These are phyloP conservation scores for Mycena rosella DNA, from an alignment of 768 basidiomycete genomes.

Conservation along the genomic window DNA sequence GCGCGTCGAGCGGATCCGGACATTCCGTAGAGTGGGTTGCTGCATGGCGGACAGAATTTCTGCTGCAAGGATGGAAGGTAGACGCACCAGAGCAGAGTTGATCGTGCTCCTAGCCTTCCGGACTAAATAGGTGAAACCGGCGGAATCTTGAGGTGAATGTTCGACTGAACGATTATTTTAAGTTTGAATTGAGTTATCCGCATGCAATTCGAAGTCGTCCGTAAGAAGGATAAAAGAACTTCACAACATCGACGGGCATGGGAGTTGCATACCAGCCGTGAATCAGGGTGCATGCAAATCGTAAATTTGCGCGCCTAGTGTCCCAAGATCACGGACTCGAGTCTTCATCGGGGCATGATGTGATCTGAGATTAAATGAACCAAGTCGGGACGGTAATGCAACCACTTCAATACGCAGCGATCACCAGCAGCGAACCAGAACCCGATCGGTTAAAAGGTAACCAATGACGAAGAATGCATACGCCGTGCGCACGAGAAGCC, in stretches of 20 bases:
- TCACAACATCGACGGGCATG: constrained; percentile 35
- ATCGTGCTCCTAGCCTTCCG: constrained; percentile 6
- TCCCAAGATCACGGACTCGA: constrained; percentile 24
- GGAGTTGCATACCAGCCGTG: constrained; percentile 34
- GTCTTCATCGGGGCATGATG: constrained; percentile 17
- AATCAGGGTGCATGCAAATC: constrained; percentile 31
- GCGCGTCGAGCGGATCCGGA: constrained; percentile 81
- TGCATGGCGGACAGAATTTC: constrained; percentile 63
- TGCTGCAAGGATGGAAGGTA: constrained; percentile 35
- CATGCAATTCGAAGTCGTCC: constrained; percentile 54
- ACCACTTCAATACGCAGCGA: constrained; percentile 26
- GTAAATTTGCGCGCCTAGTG: constrained; percentile 25
- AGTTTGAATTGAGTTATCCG: constrained; percentile 73
- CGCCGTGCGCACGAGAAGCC: constrained; percentile 25
- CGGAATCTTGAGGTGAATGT: constrained; percentile 45
- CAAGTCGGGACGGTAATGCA: constrained; percentile 20
- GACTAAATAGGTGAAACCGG: constrained; percentile 33
- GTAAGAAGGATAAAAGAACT: constrained; percentile 51
- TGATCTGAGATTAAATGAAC: constrained; percentile 31
- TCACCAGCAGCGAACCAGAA: constrained; percentile 30
- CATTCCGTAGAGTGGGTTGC: constrained; percentile 78
- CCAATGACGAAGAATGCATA: constrained; percentile 34
- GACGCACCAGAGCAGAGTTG: constrained; percentile 26
- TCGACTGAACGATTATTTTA: constrained; percentile 63
- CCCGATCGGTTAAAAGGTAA: constrained; percentile 34